phyloP scores from a whole-genome alignment of 2,329 filamentous ascomycete genomes.

The Blumeria hordei region DNA sequence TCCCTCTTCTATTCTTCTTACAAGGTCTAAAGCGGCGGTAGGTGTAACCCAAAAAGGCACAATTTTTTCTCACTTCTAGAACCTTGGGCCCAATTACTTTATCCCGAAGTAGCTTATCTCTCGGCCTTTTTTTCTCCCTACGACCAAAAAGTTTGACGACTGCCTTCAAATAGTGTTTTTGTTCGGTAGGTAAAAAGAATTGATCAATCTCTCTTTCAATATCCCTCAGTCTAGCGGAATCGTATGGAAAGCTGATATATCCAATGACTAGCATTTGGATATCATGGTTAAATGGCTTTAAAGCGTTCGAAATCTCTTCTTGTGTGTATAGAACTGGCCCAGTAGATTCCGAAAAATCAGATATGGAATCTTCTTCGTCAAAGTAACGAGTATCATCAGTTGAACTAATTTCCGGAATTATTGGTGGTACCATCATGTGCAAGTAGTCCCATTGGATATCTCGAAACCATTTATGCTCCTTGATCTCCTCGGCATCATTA shows the following conservation, averaged over 20 bases:
- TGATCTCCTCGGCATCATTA: conserved; percentile 75
- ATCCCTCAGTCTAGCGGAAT: conserved; percentile 12
- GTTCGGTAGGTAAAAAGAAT: conserved; percentile 12
- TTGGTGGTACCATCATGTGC: conserved; percentile 48
- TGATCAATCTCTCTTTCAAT: conserved; percentile 15
- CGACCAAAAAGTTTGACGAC: conserved; percentile 15
- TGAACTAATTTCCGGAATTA: conserved; percentile 46
- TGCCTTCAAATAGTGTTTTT: conserved; percentile 15
- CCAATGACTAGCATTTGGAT: conserved; percentile 13
- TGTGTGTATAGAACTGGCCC: conserved; percentile 4
- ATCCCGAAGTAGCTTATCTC: conserved; percentile 72
- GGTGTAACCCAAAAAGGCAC: conserved; percentile 74
- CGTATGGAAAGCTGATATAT: conserved; percentile 13
- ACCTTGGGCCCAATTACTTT: conserved; percentile 36
- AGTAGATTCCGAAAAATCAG: conserved; percentile 29
- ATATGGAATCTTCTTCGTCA: conserved; percentile 54
- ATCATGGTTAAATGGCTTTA: conserved; percentile 14
- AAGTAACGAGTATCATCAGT: conserved; percentile 72
- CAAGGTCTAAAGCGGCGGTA: conserved; percentile 32
- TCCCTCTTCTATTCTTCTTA: conserved; percentile 3
- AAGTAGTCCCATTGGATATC: conserved; percentile 56
- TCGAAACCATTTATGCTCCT: conserved; percentile 65
- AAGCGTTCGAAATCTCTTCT: conserved; percentile 12
- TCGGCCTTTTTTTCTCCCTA: conserved; percentile 51
- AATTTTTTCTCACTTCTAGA: conserved; percentile 59